Conservation (phyloP, 2,329 filamentous ascomycete genomes). For the Fusarium tupiense region DNA sequence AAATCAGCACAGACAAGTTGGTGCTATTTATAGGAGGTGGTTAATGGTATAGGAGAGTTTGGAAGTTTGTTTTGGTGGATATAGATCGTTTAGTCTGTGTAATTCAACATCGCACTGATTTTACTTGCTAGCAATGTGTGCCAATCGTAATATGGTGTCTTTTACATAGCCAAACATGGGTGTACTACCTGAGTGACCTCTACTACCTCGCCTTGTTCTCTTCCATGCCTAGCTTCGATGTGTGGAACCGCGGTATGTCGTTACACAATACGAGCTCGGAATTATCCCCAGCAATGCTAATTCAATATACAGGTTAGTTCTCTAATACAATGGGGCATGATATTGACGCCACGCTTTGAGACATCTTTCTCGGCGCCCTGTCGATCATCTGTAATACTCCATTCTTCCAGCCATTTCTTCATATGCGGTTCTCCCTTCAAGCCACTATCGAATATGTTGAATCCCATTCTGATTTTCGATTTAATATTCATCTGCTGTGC, state of each 20-base stretch:
- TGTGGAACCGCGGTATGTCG: accelerated
- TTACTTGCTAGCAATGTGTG: neutral
- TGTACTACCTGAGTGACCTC: too few species aligned
- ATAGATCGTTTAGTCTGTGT: neutral
- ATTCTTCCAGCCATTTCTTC: neutral
- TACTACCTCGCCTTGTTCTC: neutral
- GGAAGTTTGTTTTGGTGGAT: neutral
- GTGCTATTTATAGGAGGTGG: neutral
- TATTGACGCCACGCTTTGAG: too few species aligned
- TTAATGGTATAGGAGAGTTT: neutral
- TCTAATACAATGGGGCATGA: neutral
- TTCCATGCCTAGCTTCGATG: too few species aligned
- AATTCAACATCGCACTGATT: neutral
- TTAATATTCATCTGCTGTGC: neutral
- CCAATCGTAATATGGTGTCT: neutral
- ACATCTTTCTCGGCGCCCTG: neutral
- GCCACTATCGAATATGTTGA: neutral
- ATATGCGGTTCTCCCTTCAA: neutral
- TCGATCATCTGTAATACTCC: neutral
- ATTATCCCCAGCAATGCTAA: neutral
- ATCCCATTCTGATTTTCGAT: neutral
- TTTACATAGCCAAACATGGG: neutral
- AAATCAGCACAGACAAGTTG: neutral
- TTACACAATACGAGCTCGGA: accelerated
- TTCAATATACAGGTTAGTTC: too few species aligned